Percentiles rank a stretch among this genome's conserved stretches.
Evolutionary conservation across 1,139 yeast species (phyloP).

Genomic region (Candida glucosophila): DNA sequence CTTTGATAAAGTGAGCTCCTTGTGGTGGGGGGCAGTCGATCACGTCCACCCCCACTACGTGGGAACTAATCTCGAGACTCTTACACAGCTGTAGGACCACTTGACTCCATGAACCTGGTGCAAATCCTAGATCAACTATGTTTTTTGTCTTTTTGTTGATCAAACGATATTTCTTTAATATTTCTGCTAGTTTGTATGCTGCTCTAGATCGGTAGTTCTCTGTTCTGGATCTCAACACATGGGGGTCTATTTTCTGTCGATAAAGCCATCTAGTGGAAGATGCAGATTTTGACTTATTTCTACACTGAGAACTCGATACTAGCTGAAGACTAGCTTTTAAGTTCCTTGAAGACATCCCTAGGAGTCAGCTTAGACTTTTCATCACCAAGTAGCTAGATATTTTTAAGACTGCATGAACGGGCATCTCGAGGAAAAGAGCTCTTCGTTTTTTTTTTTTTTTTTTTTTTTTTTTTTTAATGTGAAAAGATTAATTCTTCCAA

Average conservation of each 20-base stretch:
- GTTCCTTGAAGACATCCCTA: too few species aligned
- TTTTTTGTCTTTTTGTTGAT: conserved; percentile 42
- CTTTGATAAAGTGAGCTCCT: conserved; percentile 33
- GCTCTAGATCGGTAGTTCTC: conserved; percentile 74
- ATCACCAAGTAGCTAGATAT: too few species aligned
- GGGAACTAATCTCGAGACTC: conserved; percentile 7
- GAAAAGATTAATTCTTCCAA: too few species aligned
- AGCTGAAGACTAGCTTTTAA: too few species aligned
- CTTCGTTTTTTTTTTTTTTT: too few species aligned
- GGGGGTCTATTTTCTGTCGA: conserved; percentile 59
- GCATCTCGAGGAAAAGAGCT: too few species aligned
- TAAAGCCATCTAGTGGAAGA: conserved; percentile 68
- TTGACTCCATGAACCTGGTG: conserved; percentile 46
- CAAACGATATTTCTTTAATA: conserved; percentile 54
- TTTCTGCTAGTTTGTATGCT: conserved; percentile 73
- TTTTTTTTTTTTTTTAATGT: too few species aligned
- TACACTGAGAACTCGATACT: too few species aligned
- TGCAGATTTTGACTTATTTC: conserved; percentile 14
- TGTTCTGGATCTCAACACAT: conserved; percentile 55
- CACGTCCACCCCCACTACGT: conserved; percentile 35
- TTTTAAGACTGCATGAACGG: too few species aligned
- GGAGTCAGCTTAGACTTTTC: too few species aligned
- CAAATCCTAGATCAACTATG: conserved; percentile 65
- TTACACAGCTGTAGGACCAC: conserved; percentile 24
- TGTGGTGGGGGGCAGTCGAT: conserved; percentile 30